Evolutionary conservation across 2,329 filamentous ascomycete genomes (phyloP), one percentile per base, ranked within the genome.

Genomic region (Nothopassalora personata): DNA sequence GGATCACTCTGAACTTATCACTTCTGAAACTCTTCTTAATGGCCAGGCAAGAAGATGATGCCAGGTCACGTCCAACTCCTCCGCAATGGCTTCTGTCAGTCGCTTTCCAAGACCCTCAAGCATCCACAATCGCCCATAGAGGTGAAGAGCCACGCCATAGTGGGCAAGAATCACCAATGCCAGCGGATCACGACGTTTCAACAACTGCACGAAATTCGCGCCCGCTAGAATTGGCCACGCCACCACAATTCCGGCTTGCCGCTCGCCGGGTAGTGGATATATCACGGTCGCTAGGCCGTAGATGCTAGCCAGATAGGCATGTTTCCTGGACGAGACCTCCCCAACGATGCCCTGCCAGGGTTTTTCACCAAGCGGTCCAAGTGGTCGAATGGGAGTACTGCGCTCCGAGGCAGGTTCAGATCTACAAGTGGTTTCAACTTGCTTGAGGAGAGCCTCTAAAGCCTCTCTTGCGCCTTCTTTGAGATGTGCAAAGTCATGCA

Each of bases 131-230:
- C 49, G 11, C 11, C 56, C 53, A 48, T 56, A 54, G 1, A 53
- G 46, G 36, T 64, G 62, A 8, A 66, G 54, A 27, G 59, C 62
- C 10, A 64, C 59, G 23, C 60, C 60, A 39, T 64, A 66, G 52
- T 66, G 59, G 1, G 54, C 64, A 1, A 66, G 59, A 15, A 64
- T 62, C 5, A 61, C 60, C 28, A 66, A 49, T 11, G 64, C 62
- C 36, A 66, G 48, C 31, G 60, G 60, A 57, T 66, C 64, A 4
- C 62, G 60, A n/a, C 60, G 59, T 30, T 60, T 60, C 13, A 66
- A 54, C n/a, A 66, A 48, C 10, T 58, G 15, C 13, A 63, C 43
- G 33, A 58, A 66, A 27, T 43, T 49, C 18, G 50, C 27, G n/a
- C 58, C 58, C 7, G 57, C 54, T 55, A 66, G 54, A 50, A 66